Evolutionary conservation across 2,329 filamentous ascomycete genomes (phyloP), one percentile per base, ranked within the genome.

Genomic region (Bipolaris oryzae): DNA sequence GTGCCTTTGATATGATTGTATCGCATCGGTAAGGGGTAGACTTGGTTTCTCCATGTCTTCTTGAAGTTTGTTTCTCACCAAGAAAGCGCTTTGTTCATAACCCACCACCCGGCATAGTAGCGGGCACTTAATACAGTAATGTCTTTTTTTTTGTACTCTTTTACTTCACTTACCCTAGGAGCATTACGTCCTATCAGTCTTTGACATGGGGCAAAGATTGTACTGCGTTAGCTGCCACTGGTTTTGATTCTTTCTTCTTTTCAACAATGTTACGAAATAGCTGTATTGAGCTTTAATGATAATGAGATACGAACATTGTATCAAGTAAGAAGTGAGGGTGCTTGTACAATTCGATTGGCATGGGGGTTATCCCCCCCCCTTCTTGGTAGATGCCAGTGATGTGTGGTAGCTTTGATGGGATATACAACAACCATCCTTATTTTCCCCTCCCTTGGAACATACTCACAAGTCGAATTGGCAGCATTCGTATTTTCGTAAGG

Each of bases 401-500:
- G 34, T 16, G 9, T 37, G n/a, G 34, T 16, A 11, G 34, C 34
- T 18, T 37, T 37, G 34, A 7, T 37, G 34, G 34, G 9, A 37
- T 16, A 37, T 18, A 16, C 15, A 37, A 16, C 15, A 37, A 6
- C 7, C 13, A n/a, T 37, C n/a, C 5, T 16, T 16, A 6, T 37
- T 37, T 6, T n/a, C n/a, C n/a, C 34, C n/a, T 37, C 15, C n/a
- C 25, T 10, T 28, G 5, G 3, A 3, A 7, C 10, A 41, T 20
- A 37, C 34, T 37, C 38, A 46, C 37, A 20, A 47, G 13, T n/a
- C 10, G 23, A 7, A 13, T 33, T n/a, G 31, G 28, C 43, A 46
- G 43, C 28, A 46, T 28, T 46, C 9, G 11, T 28, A 11, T 42
- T 49, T 65, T 70, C 68, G 64, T 71, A 58, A 71, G 68, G 66